Evolutionary conservation across 345 rosid species (phyloP), one percentile per base, ranked within the genome.

Genomic region (Citrus unshiu): DNA sequence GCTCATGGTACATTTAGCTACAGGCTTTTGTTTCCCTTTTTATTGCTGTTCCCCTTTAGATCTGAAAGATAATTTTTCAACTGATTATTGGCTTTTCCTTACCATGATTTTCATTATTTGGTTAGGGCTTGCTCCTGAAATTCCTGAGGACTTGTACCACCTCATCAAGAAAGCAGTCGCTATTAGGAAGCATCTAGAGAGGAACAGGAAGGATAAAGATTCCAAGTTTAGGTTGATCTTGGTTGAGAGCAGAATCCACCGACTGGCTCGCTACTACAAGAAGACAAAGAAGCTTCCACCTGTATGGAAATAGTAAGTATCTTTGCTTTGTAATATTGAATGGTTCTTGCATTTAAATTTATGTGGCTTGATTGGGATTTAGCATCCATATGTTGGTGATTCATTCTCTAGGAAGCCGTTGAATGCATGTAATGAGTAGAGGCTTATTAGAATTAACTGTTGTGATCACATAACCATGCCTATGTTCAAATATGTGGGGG

Each of bases 221-320:
- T 95, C 98, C 80, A 92, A 93, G 76, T 95, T 95, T 66, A 83
- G 98, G 81, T 68, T 95, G 91, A 95, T 92, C 85, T 90, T 95
- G 82, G 98, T 92, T 1, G 98, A 95, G 86, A 93, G 98, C 88
- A 91, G 98, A 83, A 93, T 91, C 74, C 98, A 95, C 81, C 92
- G 97, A 43, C 97, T 91, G 75, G 98, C 98, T 60, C 97, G 98
- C 40, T 93, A 93, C 81, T 95, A 95, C 90, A 95, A 95, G 93
- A 95, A 93, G 87, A 95, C 95, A 37, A 93, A 91, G 93, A 95
- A 93, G 90, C 94, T 95, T 60, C 98, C 97, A 10, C 97, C 98
- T 0, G 97, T 95, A 76, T 95, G 97, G 98, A 95, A 95, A 78
- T 95, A 93, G 94, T 91, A 71, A 87, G 93, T 85, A 77, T 24